phyloP scores from a whole-genome alignment of 1,284 basidiomycete species.

The Thecaphora frezii region DNA sequence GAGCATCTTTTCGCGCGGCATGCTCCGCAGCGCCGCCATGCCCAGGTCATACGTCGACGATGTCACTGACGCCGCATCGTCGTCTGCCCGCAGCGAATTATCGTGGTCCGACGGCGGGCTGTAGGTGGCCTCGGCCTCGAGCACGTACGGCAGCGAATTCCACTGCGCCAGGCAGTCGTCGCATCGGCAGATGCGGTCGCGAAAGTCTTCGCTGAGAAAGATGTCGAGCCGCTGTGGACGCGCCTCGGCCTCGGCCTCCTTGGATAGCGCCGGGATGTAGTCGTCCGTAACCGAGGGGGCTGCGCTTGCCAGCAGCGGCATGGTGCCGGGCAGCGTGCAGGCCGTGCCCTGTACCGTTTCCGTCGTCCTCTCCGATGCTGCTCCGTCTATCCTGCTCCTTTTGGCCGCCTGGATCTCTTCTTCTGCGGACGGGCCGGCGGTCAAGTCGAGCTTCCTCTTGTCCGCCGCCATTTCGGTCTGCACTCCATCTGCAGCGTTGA shows the following conservation, averaged over 20 bases:
- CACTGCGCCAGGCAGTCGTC: constrained; percentile 29
- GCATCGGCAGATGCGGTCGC: constrained; percentile 58
- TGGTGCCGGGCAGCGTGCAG: constrained; percentile 16
- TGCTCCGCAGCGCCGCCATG: constrained; percentile 56
- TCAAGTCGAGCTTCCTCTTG: no score
- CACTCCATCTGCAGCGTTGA: no score
- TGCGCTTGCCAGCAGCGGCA: constrained; percentile 8
- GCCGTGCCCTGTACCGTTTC: not conserved
- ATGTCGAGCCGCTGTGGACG: constrained; percentile 42
- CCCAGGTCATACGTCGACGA: constrained; percentile 60
- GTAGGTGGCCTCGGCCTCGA: constrained; percentile 59
- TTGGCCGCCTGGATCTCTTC: not conserved
- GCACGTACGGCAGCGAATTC: constrained; percentile 51
- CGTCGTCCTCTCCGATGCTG: not conserved
- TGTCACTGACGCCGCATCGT: constrained; percentile 36
- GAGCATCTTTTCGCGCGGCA: constrained; percentile 60
- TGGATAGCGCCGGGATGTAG: constrained; percentile 21
- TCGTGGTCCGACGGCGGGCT: constrained; percentile 51
- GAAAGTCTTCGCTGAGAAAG: constrained; percentile 56
- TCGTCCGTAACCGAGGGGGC: constrained; percentile 18
- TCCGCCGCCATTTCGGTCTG: no score
- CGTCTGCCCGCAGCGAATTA: constrained; percentile 28
- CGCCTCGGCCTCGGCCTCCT: not conserved
- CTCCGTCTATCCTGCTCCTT: not conserved
- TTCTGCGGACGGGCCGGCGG: no score